Base-by-base conservation (phyloP, 2,329 filamentous ascomycete genomes). In the Dothistroma septosporum region DNA sequence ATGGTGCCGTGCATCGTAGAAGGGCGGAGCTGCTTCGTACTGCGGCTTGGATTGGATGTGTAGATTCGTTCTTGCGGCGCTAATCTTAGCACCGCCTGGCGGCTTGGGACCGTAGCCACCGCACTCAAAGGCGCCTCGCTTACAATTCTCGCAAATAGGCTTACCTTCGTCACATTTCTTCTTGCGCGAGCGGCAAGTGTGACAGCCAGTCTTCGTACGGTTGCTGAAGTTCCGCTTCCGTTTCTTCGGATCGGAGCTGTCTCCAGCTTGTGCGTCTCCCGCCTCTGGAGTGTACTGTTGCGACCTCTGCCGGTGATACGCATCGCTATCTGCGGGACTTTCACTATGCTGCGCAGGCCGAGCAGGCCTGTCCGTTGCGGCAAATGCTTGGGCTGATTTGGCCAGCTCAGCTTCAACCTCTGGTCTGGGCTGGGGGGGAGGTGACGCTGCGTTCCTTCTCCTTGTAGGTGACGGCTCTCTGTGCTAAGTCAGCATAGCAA, bases 91-190 rank as follows among this genome's bases (percentile, higher is more conserved):
- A 19, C 64, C 63, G 10, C 59, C 64, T 14, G 64, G 62, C 41
- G 69, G 68, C 55, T 73, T 73, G 10, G 68, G 64, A 9, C 89
- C 89, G 76, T 99, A 99, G 55, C 94, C 94, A 68, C 91, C 89
- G 74, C 94, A 99, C 35, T 90, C 80, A 74, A 97, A 97, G 16
- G 90, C 91, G 49, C 94, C 93, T 63, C 91, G 89, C 59, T 89
- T 82, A 77, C 94, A 99, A 72, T 99, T 97, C 73, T 88, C 89
- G 77, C 94, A 97, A 75, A 91, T 87, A 28, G 94, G 94, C 75
- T 96, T 95, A 57, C 84, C 85, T 79, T 97, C 94, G 73, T 97
- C 93, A 73, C 94, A 97, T 77, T 97, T 97, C 85, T 97, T 97
- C 83, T 97, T 97, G 61, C 93, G 85, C 73, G 86, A 85, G 62